A percentile compares a stretch with the other conserved stretches of the same genome.
phyloP scores from a whole-genome alignment of 2,329 filamentous ascomycete genomes.

The Nectriaceae sp. region DNA sequence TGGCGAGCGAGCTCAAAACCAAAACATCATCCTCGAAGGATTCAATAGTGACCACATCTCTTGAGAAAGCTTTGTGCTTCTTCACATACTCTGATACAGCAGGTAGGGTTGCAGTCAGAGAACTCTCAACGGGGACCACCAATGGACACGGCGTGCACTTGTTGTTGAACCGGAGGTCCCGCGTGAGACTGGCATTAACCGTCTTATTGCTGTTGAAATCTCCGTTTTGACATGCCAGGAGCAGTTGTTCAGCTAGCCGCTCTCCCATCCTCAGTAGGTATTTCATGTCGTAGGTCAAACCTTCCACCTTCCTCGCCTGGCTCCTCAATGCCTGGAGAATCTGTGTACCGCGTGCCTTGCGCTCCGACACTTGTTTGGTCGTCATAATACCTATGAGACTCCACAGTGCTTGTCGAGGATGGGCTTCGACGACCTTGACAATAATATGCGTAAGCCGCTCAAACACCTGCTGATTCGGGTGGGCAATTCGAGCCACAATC shows the following conservation, averaged over 20 bases:
- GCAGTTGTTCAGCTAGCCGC: slow-evolving; percentile 78
- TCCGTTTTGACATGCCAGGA: slow-evolving; percentile 77
- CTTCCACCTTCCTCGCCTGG: slow-evolving; percentile 53
- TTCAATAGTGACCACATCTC: slow-evolving; percentile 81
- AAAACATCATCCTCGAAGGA: slow-evolving; percentile 85
- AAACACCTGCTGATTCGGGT: slow-evolving; percentile 78
- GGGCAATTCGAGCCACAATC: slow-evolving; percentile 92
- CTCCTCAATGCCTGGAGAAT: slow-evolving; percentile 53
- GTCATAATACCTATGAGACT: slow-evolving; percentile 85
- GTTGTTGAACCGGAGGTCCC: slow-evolving; percentile 81
- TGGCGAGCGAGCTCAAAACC: slow-evolving; percentile 87
- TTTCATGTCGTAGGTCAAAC: slow-evolving; percentile 61
- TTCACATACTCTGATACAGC: slow-evolving; percentile 69
- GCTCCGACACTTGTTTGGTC: slow-evolving; percentile 69
- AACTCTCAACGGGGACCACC: slow-evolving; percentile 86
- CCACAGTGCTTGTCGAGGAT: slow-evolving; percentile 93
- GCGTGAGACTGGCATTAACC: slow-evolving; percentile 71
- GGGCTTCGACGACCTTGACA: slow-evolving; percentile 78
- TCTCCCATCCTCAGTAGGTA: slow-evolving; percentile 76
- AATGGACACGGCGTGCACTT: slow-evolving; percentile 80
- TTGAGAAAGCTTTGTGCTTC: slow-evolving; percentile 83
- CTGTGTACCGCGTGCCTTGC: slow-evolving; percentile 54
- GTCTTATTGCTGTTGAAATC: slow-evolving; percentile 69
- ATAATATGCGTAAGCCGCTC: slow-evolving; percentile 78
- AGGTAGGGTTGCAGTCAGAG: slow-evolving; percentile 80